Evolutionary conservation across 2,329 filamentous ascomycete species (phyloP), one percentile per base, ranked within the genome.

Genomic region (Ophiostoma tasmaniense): DNA sequence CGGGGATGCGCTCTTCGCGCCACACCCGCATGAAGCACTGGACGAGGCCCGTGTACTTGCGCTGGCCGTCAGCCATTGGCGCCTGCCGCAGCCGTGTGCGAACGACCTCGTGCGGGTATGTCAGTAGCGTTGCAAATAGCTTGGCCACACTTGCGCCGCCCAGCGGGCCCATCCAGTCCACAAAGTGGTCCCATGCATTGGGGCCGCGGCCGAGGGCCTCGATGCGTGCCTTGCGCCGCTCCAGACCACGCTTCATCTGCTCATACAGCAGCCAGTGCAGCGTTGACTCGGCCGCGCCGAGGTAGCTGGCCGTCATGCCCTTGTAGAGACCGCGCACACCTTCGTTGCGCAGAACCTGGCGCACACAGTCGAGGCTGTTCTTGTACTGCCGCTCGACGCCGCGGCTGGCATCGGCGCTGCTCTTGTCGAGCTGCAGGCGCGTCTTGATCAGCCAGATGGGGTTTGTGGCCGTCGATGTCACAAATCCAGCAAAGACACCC

Each of bases 361-460:
- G 87, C 69, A 93, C 87, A 78, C 93, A 98, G 78, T 98, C 93
- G 79, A 89, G 85, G 72, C 91, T 93, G 78, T 97, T 97, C 77
- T 87, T 88, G 79, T 98, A 97, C 75, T 88, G 88, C 67, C 93
- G 84, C 68, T 80, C 80, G 33, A 80, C 77, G 52, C 82, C 83
- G 33, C 81, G 85, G 70, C 84, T 81, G 72, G 85, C 81, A 74
- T 86, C 85, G 20, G 89, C 90, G 67, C 88, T 86, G 76, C 91
- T 91, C 81, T 93, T 96, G 81, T 98, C 93, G 42, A 98, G 85
- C 80, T 98, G 93, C 74, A 98, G 78, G 39, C 93, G 84, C 55
- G 93, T 98, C 84, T 98, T 98, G 76, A 98, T 88, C 72, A 98
- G 85, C 93, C 93, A 98, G 75, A 98, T 97, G 1, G 93, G 93